Conservation (phyloP, 192 early-diverging fungal species). For the Allomyces arbusculus region DNA sequence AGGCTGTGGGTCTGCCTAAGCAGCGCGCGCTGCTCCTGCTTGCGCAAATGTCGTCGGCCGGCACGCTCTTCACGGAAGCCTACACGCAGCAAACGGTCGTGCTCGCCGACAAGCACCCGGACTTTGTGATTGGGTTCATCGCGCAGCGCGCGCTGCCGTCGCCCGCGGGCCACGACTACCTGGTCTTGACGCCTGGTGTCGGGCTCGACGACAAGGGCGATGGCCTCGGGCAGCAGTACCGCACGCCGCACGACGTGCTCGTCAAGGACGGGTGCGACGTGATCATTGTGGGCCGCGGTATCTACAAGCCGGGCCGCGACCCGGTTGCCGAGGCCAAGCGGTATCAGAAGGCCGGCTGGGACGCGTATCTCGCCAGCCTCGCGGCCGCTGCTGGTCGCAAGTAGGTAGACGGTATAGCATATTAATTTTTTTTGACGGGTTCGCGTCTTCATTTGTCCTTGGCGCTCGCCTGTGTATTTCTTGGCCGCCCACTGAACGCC, state of each 20-base stretch:
- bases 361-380: conserved; percentile 50
- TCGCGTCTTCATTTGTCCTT: no score
- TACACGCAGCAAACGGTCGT: conserved; percentile 73
- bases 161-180: conserved; percentile 50
- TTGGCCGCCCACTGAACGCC: no score
- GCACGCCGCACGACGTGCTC: conserved; percentile 73
- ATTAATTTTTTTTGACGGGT: no score
- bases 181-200: conserved; percentile 92
- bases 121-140: conserved; percentile 95
- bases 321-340: conserved; percentile 47
- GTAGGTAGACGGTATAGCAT: not conserved
- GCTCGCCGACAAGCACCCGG: conserved; percentile 63
- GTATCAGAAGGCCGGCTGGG: conserved; percentile 90
- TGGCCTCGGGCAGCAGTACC: conserved; percentile 85
- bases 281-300: conserved; percentile 95
- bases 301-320: conserved; percentile 71
- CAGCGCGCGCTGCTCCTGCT: conserved; percentile 64
- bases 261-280: conserved; percentile 71
- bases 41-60: conserved; percentile 92
- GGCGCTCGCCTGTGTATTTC: no score
- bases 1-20: conserved; percentile 63
- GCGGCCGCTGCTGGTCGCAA: not conserved
- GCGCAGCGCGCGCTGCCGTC: conserved; percentile 28
- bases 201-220: conserved; percentile 64
- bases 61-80: conserved; percentile 47